Conservation (phyloP, 2,329 filamentous ascomycete species). For the Raffaelea arxii region DNA sequence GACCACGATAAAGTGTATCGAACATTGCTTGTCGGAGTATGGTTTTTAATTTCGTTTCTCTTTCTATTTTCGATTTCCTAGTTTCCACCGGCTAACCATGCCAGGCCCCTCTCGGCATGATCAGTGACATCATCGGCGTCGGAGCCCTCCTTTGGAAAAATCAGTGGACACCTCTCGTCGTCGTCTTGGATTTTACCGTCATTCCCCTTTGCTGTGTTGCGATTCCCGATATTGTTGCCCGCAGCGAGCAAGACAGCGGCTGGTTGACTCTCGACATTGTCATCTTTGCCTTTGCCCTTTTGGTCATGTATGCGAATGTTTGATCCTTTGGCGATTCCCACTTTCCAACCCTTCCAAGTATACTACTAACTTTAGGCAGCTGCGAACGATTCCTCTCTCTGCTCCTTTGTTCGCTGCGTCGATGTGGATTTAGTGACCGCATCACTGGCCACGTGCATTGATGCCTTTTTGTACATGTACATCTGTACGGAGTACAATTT, state of each 20-base stretch:
- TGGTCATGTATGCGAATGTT: background rate
- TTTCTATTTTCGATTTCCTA: background rate
- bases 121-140: background rate
- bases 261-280: background rate
- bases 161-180: background rate
- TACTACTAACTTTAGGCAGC: too few species aligned
- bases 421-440: too few species aligned
- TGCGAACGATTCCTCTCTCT: too few species aligned
- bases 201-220: background rate
- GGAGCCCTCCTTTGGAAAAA: background rate
- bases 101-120: too few species aligned
- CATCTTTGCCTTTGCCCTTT: background rate
- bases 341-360: too few species aligned
- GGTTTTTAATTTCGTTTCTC: background rate
- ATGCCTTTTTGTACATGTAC: too few species aligned
- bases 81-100: background rate
- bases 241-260: background rate
- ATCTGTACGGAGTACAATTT: too few species aligned
- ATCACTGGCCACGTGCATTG: too few species aligned
- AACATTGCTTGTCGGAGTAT: background rate
- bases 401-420: too few species aligned
- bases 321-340: background rate
- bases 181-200: background rate
- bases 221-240: background rate
- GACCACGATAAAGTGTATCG: background rate